Percentiles rank a stretch among this genome's conserved stretches.
Conservation (phyloP, 2,329 filamentous ascomycete genomes). For the Botrytis squamosa region DNA sequence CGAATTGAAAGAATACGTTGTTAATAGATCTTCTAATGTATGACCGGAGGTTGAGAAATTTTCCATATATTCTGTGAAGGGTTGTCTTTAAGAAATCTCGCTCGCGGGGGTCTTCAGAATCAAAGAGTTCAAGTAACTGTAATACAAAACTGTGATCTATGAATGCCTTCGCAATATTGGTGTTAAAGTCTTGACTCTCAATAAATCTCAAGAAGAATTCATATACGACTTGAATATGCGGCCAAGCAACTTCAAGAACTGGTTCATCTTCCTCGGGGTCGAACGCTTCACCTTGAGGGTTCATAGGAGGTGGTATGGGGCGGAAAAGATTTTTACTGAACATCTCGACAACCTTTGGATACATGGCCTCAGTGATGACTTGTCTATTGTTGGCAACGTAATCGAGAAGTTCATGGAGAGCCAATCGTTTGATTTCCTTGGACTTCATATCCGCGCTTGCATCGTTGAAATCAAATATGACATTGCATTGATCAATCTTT, state of each 20-base stretch:
- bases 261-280: constrained; percentile 98
- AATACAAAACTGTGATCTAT: constrained; percentile 98
- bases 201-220: constrained; percentile 99
- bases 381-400: constrained; percentile 98
- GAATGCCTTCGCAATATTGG: constrained; percentile 97
- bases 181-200: constrained; percentile 99
- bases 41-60: constrained; percentile 95
- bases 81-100: constrained; percentile 98
- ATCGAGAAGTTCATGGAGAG: constrained; percentile 91
- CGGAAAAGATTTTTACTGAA: constrained; percentile 98
- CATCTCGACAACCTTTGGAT: constrained; percentile 97
- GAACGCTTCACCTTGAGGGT: constrained; percentile 96
- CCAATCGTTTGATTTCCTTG: constrained; percentile 97
- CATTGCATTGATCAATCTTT: constrained; percentile 99
- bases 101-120: constrained; percentile 95
- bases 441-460: constrained; percentile 98
- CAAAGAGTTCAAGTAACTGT: constrained; percentile 94
- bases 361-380: constrained; percentile 99
- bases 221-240: constrained; percentile 98
- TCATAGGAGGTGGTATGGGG: constrained; percentile 94
- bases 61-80: constrained; percentile 95
- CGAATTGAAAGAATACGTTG: constrained; percentile 99
- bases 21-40: constrained; percentile 99
- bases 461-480: constrained; percentile 99
- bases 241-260: constrained; percentile 97